A percentile compares a stretch with the other conserved stretches of the same genome.
These are phyloP conservation scores for Curvularia sp. DNA, from an alignment of 2,329 filamentous ascomycete genomes.

Conservation along the genomic window DNA sequence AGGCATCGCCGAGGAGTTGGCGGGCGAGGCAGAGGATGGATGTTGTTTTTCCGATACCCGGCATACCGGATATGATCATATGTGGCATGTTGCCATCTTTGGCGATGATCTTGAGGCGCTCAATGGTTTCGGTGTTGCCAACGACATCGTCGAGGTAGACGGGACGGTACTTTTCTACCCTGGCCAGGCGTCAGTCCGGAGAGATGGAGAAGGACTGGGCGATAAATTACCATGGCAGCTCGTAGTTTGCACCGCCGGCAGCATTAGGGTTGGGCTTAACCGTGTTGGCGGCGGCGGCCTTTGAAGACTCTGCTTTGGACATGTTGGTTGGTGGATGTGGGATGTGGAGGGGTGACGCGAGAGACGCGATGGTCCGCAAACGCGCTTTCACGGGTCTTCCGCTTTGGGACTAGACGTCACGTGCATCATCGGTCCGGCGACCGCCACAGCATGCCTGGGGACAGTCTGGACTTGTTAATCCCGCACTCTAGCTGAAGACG, in stretches of 20 bases:
- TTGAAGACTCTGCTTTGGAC: slow-evolving; percentile 59
- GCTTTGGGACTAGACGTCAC: slow-evolving; percentile 6
- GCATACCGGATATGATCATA: slow-evolving; percentile 99
- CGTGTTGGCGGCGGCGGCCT: slow-evolving; percentile 54
- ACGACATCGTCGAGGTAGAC: slow-evolving; percentile 96
- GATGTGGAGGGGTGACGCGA: slow-evolving; percentile 36
- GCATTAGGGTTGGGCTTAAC: slow-evolving; percentile 52
- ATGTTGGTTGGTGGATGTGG: slow-evolving; percentile 42
- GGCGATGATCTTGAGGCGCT: slow-evolving; percentile 96
- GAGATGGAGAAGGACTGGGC: slow-evolving; percentile 12
- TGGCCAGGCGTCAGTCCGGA: slow-evolving; percentile 50
- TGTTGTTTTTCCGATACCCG: slow-evolving; percentile 97
- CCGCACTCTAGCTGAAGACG: not conserved
- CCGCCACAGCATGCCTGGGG: not conserved
- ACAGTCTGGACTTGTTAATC: not conserved
- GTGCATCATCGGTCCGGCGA: slow-evolving; percentile 1
- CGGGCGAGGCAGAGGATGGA: slow-evolving; percentile 91
- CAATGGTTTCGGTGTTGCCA: slow-evolving; percentile 96
- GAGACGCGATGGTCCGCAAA: slow-evolving; percentile 20
- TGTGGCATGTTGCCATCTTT: slow-evolving; percentile 99
- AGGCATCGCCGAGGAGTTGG: slow-evolving; percentile 87
- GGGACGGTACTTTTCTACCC: slow-evolving; percentile 98
- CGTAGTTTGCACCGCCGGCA: slow-evolving; percentile 63
- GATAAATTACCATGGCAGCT: slow-evolving; percentile 73
- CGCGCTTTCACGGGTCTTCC: slow-evolving; percentile 32